Evolutionary conservation across 805 yeast species (phyloP).

Genomic region (Komagataella populi): DNA sequence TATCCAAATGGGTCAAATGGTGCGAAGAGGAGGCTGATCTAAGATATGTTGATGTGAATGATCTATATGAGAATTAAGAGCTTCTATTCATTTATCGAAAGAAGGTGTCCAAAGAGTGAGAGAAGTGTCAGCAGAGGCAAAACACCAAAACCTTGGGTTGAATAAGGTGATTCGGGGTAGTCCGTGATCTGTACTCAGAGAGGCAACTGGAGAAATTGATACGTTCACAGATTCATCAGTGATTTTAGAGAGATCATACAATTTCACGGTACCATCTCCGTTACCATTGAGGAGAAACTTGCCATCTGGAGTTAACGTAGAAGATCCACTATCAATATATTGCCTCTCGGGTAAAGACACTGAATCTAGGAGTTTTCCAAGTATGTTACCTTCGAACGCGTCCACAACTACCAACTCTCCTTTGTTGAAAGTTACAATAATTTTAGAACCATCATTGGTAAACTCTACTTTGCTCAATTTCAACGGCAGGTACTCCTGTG

Average conservation of each 20-base stretch:
- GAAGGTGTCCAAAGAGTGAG: neutral
- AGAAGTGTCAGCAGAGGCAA: slow-evolving; percentile 50
- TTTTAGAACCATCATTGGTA: slow-evolving; percentile 27
- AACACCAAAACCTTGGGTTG: slow-evolving; percentile 44
- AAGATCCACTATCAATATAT: slow-evolving; percentile 37
- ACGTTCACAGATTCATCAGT: neutral
- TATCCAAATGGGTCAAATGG: slow-evolving; percentile 57
- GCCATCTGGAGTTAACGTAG: slow-evolving; percentile 58
- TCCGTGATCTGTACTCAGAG: slow-evolving; percentile 11
- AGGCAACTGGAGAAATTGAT: slow-evolving; percentile 7
- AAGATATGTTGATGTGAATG: slow-evolving; percentile 46
- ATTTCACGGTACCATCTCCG: slow-evolving; percentile 33
- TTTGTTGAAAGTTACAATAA: slow-evolving; percentile 30
- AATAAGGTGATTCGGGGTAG: slow-evolving; percentile 38
- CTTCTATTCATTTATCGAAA: neutral
- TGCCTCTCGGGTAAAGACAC: slow-evolving; percentile 25
- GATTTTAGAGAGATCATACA: slow-evolving; percentile 31
- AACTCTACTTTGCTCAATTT: slow-evolving; percentile 22
- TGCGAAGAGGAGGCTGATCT: slow-evolving; percentile 56
- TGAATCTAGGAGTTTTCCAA: slow-evolving; percentile 34
- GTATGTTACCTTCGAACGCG: slow-evolving; percentile 47
- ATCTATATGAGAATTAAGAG: slow-evolving; percentile 9
- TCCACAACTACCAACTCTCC: slow-evolving; percentile 49
- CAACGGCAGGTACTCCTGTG: slow-evolving; percentile 5
- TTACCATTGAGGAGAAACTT: slow-evolving; percentile 46